Base-by-base conservation (phyloP, 768 basidiomycete species). In the Hygrocybe punicea region DNA sequence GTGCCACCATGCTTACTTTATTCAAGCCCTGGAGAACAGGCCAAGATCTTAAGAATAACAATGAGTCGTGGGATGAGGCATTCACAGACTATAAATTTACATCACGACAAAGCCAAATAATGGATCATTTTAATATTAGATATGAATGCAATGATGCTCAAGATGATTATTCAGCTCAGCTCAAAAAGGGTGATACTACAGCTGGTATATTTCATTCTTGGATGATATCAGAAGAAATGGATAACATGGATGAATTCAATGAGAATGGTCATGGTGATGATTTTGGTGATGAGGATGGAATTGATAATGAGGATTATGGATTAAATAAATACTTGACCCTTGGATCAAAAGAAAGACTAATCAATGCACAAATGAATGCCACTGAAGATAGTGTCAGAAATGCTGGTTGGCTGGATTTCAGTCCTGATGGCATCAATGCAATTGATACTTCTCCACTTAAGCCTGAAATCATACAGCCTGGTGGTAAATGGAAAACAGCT, bases 61-160 rank as follows among this genome's bases (percentile, higher is more conserved):
- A 59, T 2, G 23, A 62, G 24, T 61, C 55, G 21, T 75, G 69
- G 68, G 64, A 64, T 62, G 59, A 63, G 34, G 57, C 65, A 2
- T 72, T 70, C 53, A n/a, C 42, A 8, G 36, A 53, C 4, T 37
- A 65, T 52, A 25, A 34, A 8, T 68, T 70, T 51, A 51, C 46
- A 14, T 6, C 19, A 10, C 2, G 53, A 24, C 46, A 65, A 36
- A 36, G 36, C 19, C 24, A 61, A 45, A 37, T 70, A 10, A 70
- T 73, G 58, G 56, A 60, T 5, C 67, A 71, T 40, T 68, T 71
- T 55, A 65, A 76, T 50, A 24, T 75, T 1, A 48, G 58, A 19
- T 71, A 73, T 64, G 71, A 76, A 58, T 75, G 74, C 53, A 45
- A 67, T 25, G 72, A 75, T 67, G 67, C 68, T 2, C 53, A 66